Conservation (phyloP, 2,329 filamentous ascomycete species). For the Conoideocrella luteorostrata region DNA sequence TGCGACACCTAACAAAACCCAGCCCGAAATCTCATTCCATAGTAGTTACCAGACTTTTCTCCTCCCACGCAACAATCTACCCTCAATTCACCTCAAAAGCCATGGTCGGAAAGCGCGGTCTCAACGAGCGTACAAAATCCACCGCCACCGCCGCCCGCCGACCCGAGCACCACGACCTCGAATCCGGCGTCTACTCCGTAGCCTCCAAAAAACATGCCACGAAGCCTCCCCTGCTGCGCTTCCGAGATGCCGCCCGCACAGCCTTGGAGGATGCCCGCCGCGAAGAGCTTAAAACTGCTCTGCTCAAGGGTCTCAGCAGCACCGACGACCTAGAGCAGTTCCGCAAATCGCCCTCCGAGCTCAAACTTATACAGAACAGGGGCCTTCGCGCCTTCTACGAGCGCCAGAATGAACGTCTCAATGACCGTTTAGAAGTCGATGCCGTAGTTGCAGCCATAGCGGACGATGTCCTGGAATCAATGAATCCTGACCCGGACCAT, state of each 20-base stretch:
- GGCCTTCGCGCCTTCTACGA: slow-evolving; percentile 22
- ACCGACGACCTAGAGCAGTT: slow-evolving; percentile 21
- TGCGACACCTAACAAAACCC: too few species aligned
- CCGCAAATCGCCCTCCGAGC: slow-evolving; percentile 22
- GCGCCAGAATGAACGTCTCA: slow-evolving; percentile 23
- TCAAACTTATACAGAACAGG: slow-evolving; percentile 22
- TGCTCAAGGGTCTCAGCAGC: slow-evolving; percentile 24
- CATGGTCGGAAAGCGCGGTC: not conserved
- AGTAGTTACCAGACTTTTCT: too few species aligned
- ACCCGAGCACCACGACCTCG: not conserved
- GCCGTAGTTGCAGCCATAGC: slow-evolving; percentile 27
- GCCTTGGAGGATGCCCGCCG: slow-evolving; percentile 24
- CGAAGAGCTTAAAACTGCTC: slow-evolving; percentile 23
- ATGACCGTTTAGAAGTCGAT: slow-evolving; percentile 29
- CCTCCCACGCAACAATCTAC: too few species aligned
- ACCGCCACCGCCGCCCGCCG: too few species aligned
- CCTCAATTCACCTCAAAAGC: not conserved
- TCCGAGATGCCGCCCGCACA: slow-evolving; percentile 22
- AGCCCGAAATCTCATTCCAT: too few species aligned
- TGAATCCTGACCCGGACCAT: slow-evolving; percentile 28
- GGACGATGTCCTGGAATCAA: slow-evolving; percentile 26
- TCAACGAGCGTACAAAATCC: too few species aligned
- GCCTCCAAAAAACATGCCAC: not conserved
- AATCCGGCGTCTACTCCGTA: not conserved
- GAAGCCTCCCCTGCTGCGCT: slow-evolving; percentile 7